These are phyloP conservation scores for Chlorella sp. DNA, from an alignment of 139 green algal species.

Conservation along the genomic window DNA sequence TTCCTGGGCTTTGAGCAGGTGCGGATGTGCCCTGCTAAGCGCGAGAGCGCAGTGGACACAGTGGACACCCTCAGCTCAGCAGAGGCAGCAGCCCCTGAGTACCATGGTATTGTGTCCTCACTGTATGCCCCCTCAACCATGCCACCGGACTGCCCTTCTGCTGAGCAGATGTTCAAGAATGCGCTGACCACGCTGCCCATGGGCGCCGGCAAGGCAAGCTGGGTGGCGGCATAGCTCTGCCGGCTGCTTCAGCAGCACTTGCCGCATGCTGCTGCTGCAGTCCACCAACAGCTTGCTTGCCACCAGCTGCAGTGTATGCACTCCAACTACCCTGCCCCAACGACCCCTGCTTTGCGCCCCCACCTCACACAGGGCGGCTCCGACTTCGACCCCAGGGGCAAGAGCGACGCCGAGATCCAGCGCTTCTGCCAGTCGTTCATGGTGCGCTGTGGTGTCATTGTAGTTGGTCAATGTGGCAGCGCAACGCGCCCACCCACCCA, in stretches of 20 bases:
- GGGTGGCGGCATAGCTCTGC: no score
- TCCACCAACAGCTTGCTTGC: no score
- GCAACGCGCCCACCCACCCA: no score
- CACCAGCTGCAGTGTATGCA: no score
- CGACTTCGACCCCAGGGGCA: conserved; percentile 89
- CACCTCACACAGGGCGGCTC: conserved; percentile 61
- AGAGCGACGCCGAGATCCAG: conserved; percentile 72
- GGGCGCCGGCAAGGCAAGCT: conserved; percentile 73
- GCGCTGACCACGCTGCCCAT: conserved; percentile 84
- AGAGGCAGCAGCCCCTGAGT: no score
- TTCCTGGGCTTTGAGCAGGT: conserved; percentile 13
- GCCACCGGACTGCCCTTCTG: neutral
- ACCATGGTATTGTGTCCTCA: no score
- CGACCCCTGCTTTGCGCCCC: neutral
- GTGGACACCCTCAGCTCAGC: no score
- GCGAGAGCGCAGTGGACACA: no score
- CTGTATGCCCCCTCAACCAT: no score
- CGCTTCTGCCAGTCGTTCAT: conserved; percentile 86
- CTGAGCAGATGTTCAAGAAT: conserved; percentile 90
- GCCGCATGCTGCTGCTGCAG: no score
- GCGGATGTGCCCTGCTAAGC: neutral
- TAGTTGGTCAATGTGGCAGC: neutral
- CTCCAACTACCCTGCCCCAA: neutral
- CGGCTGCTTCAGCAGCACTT: no score
- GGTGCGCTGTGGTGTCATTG: neutral